Evolutionary conservation across 1,284 basidiomycete genomes (phyloP), one percentile per base, ranked within the genome.

Genomic region (Ustilago crameri): DNA sequence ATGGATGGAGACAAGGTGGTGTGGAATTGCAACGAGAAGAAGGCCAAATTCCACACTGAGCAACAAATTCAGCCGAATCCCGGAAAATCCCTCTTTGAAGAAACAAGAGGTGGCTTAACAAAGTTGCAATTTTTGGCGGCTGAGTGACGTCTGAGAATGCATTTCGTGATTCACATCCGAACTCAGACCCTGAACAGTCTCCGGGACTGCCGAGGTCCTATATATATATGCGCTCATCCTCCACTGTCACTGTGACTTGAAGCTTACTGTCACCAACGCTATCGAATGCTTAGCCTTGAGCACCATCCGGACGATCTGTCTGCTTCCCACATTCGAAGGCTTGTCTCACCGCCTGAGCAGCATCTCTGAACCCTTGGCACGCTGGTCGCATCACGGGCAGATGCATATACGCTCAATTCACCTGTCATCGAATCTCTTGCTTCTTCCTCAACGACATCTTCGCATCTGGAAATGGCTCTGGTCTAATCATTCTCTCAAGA

Each of bases 71-170:
- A 32, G 23, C 64, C 64, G 64, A 67, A 32, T 67, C 37, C 64
- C 64, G 64, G n/a, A 66, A 48, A 32, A 51, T 30, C 1, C 7
- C 12, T 23, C 7, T 34, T 20, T 10, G 20, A 15, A 22, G 23
- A 35, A 40, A 45, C 23, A 26, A 23, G 15, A 24, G 15, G 18
- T 20, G 47, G 55, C 49, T 42, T 32, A 67, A 67, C 64, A 67
- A 3, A 22, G n/a, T 27, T 42, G 32, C 15, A 26, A 22, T 35
- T 12, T 15, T 18, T 27, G 32, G 35, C 32, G 14, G 20, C 23
- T 35, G 26, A 45, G 62, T 65, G 62, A 65, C 62, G 62, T 65
- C 55, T 45, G 37, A 48, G 30, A 46, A 12, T 18, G 40, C 45
- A 43, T 18, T 18, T 15, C 43, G 45, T n/a, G n/a, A n/a, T n/a